These are phyloP conservation scores for Nothophytophthora sp. DNA, from an alignment of 352 stramenopile genomes.

Conservation along the genomic window DNA sequence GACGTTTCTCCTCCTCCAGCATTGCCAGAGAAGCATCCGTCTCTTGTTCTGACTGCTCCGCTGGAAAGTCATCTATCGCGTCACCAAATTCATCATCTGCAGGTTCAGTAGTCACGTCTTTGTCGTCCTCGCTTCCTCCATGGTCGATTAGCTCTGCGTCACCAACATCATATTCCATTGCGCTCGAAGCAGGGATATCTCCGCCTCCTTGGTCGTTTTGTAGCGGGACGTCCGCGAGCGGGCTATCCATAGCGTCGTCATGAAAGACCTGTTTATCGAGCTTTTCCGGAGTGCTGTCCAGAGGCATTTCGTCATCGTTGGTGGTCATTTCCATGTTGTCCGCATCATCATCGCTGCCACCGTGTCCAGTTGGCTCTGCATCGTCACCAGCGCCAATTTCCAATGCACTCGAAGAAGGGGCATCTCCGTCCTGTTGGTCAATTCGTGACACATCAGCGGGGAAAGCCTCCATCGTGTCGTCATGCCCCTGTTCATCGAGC, in stretches of 20 bases:
- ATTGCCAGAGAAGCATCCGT: background rate
- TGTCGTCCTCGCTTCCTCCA: slow-evolving; percentile 18
- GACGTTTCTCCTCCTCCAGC: too few species aligned
- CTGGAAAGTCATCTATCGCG: slow-evolving; percentile 28
- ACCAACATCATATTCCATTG: too few species aligned
- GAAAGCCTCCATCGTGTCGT: too few species aligned
- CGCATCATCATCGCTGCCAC: background rate
- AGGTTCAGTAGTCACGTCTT: slow-evolving; percentile 24
- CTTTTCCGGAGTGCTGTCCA: too few species aligned
- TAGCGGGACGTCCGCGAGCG: too few species aligned
- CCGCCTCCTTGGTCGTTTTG: too few species aligned
- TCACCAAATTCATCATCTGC: slow-evolving; percentile 30
- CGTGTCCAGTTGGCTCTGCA: background rate
- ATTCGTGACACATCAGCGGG: background rate
- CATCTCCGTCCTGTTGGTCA: slow-evolving; percentile 1
- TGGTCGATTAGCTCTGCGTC: too few species aligned
- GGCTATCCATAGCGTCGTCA: too few species aligned
- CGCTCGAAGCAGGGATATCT: too few species aligned
- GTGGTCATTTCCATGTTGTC: too few species aligned
- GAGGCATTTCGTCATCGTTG: too few species aligned
- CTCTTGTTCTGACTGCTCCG: slow-evolving; percentile 6
- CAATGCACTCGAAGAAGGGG: background rate
- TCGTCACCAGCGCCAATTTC: background rate
- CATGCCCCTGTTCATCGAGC: too few species aligned
- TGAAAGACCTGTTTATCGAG: background rate